Evolutionary conservation across 2,329 filamentous ascomycete genomes (phyloP).

Genomic region (Botrytis elliptica): DNA sequence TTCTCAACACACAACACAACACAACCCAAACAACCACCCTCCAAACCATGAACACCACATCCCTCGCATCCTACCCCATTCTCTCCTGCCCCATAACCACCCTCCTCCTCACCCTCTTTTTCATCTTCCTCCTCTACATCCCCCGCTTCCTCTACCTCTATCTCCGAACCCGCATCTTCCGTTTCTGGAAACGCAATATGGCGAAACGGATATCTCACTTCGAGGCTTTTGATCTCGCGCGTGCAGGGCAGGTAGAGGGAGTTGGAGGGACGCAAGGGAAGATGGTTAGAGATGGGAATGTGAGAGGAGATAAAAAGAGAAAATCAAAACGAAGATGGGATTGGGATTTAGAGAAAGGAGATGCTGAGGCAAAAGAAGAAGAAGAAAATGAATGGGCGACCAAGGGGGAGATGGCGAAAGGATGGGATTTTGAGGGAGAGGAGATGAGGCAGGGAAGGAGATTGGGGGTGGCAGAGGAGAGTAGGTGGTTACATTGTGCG

Average conservation of each 20-base stretch:
- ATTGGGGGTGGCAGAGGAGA: background rate
- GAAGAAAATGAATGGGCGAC: background rate
- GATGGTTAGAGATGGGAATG: background rate
- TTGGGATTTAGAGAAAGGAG: background rate
- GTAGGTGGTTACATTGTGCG: background rate
- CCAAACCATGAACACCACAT: background rate
- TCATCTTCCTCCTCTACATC: background rate
- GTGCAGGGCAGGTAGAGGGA: background rate
- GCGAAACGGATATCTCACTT: background rate
- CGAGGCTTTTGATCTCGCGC: background rate
- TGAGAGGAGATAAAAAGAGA: background rate
- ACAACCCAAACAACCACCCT: background rate
- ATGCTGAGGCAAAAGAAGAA: background rate
- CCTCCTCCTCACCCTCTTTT: background rate
- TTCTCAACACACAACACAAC: fast-evolving
- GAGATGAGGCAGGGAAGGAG: too few relatives aligned
- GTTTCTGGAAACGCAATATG: background rate
- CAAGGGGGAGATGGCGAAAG: background rate
- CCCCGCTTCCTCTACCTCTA: background rate
- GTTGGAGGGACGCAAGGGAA: fast-evolving
- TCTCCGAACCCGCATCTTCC: background rate
- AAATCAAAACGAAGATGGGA: background rate
- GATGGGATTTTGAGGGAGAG: background rate
- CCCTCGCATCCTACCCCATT: background rate
- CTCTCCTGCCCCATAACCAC: background rate